Evolutionary conservation across 352 stramenopile species (phyloP), one percentile per base, ranked within the genome.

Genomic region (Phytophthora nicotianae): DNA sequence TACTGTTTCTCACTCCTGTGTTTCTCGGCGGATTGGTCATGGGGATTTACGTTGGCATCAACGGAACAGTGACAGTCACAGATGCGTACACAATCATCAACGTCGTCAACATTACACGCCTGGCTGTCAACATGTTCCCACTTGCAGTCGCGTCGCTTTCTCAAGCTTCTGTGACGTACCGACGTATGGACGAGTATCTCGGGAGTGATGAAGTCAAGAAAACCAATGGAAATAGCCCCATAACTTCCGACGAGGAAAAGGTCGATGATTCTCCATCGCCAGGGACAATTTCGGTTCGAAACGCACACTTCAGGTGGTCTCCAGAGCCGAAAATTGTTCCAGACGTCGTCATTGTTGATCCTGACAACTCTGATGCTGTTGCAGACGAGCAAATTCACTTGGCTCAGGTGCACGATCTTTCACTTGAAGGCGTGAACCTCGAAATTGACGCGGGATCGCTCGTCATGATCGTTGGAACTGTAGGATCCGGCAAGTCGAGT

Each of bases 381-480:
- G n/a, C 6, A 9, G 42, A 50, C 11, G 63, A 62, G 7, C 11
- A 66, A 19, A 17, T 33, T 2, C 41, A 35, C 5, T 8, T 27
- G 20, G 41, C 17, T 8, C 42, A 38, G 17, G 11, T 10, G 9
- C 58, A 65, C 24, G 56, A 66, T 7, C 69, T 86, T 40, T 55
- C 41, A 3, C 50, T 74, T 4, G 58, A 73, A 50, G 61, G 55
- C 11, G 59, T 88, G 16, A 83, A 81, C 54, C 65, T 98, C 21
- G 51, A 90, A 26, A 79, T 90, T 23, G 64, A 85, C 16, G 62
- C 67, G 0, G 91, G 89, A 1, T 69, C 72, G 10, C 68, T 91
- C 13, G 75, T 82, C 24, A 81, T 88, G 55, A 72, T 89, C 27
- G 77, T 86, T 2, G 80, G 80, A 17, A 67, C 50, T 9, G 78